These are phyloP conservation scores for Ensete glaucum DNA, from an alignment of 176 grass and related monocot species.

Conservation along the genomic window DNA sequence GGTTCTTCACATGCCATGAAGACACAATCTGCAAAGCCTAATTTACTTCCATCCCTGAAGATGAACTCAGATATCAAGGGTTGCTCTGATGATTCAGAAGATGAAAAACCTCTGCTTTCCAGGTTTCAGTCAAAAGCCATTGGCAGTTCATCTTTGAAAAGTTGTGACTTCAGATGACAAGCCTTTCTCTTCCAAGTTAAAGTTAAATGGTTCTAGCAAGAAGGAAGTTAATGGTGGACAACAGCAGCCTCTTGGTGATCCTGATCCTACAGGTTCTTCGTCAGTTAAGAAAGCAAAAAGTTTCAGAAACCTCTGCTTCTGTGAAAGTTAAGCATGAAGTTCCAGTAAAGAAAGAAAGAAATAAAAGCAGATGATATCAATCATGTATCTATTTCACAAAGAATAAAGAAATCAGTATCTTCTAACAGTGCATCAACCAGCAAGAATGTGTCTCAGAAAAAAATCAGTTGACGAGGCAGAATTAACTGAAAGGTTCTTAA, in stretches of 20 bases:
- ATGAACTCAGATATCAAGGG: slow-evolving; percentile 3
- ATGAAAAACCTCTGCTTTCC: slow-evolving; percentile 71
- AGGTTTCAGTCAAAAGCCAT: slow-evolving; percentile 35
- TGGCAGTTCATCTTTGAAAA: slow-evolving; percentile 9
- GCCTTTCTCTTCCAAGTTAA: slow-evolving; percentile 2
- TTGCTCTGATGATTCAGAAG: slow-evolving; percentile 81
- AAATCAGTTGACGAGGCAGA: not conserved
- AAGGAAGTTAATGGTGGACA: slow-evolving; percentile 32
- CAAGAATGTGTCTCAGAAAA: slow-evolving; percentile 44
- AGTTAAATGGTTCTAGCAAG: slow-evolving; percentile 29
- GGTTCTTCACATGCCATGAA: not conserved
- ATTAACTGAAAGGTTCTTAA: not conserved
- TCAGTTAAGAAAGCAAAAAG: slow-evolving; percentile 48
- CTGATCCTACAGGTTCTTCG: slow-evolving; percentile 34
- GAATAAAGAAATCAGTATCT: slow-evolving; percentile 51
- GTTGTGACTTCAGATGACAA: not conserved
- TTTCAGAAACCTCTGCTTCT: slow-evolving; percentile 30
- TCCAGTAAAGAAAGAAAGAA: slow-evolving; percentile 38
- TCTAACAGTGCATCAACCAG: slow-evolving; percentile 39
- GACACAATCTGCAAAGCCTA: not conserved
- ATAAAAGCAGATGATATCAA: slow-evolving; percentile 40
- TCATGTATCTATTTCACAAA: slow-evolving; percentile 35
- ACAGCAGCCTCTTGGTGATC: slow-evolving; percentile 45
- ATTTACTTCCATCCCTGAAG: not conserved
- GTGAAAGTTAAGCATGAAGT: slow-evolving; percentile 12